Evolutionary conservation across 768 basidiomycete genomes (phyloP).

Genomic region (Phanerodontia chrysosporium): DNA sequence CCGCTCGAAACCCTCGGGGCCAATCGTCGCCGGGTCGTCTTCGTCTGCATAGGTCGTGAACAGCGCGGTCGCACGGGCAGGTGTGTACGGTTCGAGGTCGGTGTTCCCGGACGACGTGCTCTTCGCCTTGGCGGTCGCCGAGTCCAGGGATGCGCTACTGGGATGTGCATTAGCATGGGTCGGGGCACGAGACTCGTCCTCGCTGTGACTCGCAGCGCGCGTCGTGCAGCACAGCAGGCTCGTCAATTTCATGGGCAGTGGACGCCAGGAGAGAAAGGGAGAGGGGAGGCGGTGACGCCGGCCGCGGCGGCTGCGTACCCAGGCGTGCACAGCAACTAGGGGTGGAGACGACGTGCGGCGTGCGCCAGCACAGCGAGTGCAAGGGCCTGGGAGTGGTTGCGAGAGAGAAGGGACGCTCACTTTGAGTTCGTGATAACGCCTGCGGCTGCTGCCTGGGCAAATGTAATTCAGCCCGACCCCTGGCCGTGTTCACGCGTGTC

Average conservation of each 20-base stretch:
- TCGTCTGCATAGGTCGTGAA: constrained; percentile 56
- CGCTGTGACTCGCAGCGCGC: constrained; percentile 37
- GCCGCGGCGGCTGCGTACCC: background rate
- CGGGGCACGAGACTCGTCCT: background rate
- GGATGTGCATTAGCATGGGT: constrained; percentile 30
- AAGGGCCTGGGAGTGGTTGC: background rate
- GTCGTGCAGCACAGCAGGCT: constrained; percentile 63
- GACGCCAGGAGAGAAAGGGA: constrained; percentile 10
- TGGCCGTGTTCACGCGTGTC: background rate
- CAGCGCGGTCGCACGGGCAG: constrained; percentile 45
- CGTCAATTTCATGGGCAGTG: constrained; percentile 53
- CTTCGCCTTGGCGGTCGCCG: constrained; percentile 11
- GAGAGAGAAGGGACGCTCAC: constrained; percentile 1
- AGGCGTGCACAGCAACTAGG: background rate
- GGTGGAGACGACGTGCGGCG: background rate
- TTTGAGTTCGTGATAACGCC: constrained; percentile 1
- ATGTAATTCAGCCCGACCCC: background rate
- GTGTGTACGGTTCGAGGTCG: constrained; percentile 39
- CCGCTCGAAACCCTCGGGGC: constrained; percentile 66
- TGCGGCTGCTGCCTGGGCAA: constrained; percentile 1
- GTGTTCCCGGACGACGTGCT: background rate
- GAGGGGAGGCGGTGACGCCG: background rate
- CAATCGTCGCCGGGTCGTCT: constrained; percentile 56
- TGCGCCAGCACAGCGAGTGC: background rate
- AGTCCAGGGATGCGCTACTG: constrained; percentile 12